These are phyloP conservation scores for Setaria viridis DNA, from an alignment of 202 grass and related monocot species.

Conservation along the genomic window DNA sequence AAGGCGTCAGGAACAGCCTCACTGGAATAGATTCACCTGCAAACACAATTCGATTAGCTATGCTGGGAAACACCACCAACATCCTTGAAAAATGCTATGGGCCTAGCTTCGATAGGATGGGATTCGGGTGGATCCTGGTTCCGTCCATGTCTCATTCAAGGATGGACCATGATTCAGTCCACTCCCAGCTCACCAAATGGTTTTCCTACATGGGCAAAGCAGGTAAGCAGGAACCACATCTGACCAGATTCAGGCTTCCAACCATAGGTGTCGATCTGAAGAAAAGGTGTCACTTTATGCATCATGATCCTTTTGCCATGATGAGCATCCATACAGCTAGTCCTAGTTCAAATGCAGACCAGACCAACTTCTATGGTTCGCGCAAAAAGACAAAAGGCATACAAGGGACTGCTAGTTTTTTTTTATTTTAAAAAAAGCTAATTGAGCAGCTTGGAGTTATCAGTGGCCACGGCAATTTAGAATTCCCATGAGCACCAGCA, in stretches of 20 bases:
- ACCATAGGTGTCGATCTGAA: not conserved
- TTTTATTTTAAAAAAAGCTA: not conserved
- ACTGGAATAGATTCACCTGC: slow-evolving; percentile 75
- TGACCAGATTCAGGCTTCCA: not conserved
- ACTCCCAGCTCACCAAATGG: not conserved
- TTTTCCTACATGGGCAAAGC: not conserved
- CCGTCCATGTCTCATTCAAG: slow-evolving; percentile 1
- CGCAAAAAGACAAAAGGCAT: not conserved
- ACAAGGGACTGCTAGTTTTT: not conserved
- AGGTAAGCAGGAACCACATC: not conserved
- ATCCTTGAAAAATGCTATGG: not conserved
- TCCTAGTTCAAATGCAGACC: slow-evolving; percentile 2
- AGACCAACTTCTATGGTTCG: slow-evolving; percentile 3
- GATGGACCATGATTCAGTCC: not conserved
- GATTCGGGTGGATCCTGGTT: not conserved
- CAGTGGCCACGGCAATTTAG: not conserved
- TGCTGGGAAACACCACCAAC: not conserved
- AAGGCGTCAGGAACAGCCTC: slow-evolving; percentile 81
- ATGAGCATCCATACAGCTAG: slow-evolving; percentile 1
- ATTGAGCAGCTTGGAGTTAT: not conserved
- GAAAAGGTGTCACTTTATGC: slow-evolving; percentile 26
- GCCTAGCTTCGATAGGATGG: not conserved
- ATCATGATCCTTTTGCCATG: slow-evolving; percentile 6
- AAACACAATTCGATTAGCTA: slow-evolving; percentile 15
- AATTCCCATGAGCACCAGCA: not conserved